A percentile compares a stretch with the other conserved stretches of the same genome.
These are phyloP conservation scores for Debaryomyces coudertii DNA, from an alignment of 1,139 yeast genomes.

Conservation along the genomic window DNA sequence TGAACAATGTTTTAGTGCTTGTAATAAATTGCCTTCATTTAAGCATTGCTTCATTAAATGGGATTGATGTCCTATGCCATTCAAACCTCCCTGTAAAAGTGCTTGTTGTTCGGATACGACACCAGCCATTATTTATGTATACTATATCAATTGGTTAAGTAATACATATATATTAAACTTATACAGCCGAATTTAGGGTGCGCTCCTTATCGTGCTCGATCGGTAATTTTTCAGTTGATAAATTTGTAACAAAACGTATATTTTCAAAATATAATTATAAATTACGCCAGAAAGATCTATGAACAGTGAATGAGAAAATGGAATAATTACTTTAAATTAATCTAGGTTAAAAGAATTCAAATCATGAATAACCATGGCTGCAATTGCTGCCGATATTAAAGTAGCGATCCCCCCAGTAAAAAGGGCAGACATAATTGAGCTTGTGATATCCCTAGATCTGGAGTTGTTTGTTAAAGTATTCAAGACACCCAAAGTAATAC, in stretches of 20 bases:
- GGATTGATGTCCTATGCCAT: constrained; percentile 70
- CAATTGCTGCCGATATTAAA: constrained; percentile 62
- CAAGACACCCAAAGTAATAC: constrained; percentile 66
- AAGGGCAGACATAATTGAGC: constrained; percentile 53
- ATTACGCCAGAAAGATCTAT: background rate
- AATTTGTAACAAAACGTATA: background rate
- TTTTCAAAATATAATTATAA: background rate
- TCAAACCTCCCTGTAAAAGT: constrained; percentile 54
- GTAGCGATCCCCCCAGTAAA: constrained; percentile 61
- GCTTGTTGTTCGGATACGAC: constrained; percentile 19
- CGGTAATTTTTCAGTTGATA: background rate
- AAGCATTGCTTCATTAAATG: constrained; percentile 76
- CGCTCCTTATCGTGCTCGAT: constrained; percentile 5
- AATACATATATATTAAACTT: background rate
- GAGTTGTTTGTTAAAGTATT: constrained; percentile 59
- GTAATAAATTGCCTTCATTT: constrained; percentile 73
- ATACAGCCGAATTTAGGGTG: background rate
- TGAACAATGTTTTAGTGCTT: constrained; percentile 86
- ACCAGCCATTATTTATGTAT: constrained; percentile 2
- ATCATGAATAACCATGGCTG: constrained; percentile 69
- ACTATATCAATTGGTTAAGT: background rate
- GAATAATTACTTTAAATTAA: background rate
- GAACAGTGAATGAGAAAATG: background rate
- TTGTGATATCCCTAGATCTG: constrained; percentile 52
- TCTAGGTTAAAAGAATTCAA: constrained; percentile 20